Percentiles rank a stretch among this genome's conserved stretches.
Conservation (phyloP, 495 filamentous ascomycete species). For the Penicillium alfredii region DNA sequence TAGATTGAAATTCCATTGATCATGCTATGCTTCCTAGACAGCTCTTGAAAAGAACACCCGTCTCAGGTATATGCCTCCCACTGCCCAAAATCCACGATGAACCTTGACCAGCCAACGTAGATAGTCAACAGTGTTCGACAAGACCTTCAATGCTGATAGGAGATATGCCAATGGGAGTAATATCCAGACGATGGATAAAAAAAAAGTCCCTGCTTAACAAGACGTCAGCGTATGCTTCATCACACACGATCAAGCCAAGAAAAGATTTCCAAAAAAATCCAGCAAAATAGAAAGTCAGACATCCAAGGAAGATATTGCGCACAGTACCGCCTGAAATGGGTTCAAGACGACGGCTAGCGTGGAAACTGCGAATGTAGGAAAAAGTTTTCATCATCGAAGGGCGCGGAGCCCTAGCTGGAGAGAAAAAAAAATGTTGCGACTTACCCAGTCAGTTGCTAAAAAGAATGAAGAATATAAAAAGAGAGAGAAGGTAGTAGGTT, state of each 20-base stretch:
- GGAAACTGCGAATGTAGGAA: conserved; percentile 52
- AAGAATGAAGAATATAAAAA: conserved; percentile 6
- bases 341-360: conserved; percentile 47
- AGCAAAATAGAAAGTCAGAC: conserved; percentile 39
- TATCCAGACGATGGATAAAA: too few species aligned
- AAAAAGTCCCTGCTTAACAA: conserved; percentile 14
- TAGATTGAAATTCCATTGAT: too few species aligned
- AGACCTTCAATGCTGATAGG: too few species aligned
- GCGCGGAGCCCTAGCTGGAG: conserved; percentile 13
- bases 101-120: too few species aligned
- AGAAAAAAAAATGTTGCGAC: conserved; percentile 10
- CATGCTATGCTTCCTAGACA: too few species aligned
- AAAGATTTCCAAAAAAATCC: conserved; percentile 14
- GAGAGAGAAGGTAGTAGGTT: too few species aligned
- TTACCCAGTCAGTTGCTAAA: conserved; percentile 20
- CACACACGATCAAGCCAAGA: conserved; percentile 2
- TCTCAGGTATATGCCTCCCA: too few species aligned
- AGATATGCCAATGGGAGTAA: too few species aligned
- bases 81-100: too few species aligned
- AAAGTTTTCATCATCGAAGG: conserved; percentile 44
- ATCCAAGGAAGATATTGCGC: conserved; percentile 50
- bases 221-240: conserved; percentile 14
- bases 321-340: conserved; percentile 41
- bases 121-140: too few species aligned
- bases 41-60: too few species aligned